Conservation (phyloP, 495 filamentous ascomycete genomes). For the Cercophora samala region DNA sequence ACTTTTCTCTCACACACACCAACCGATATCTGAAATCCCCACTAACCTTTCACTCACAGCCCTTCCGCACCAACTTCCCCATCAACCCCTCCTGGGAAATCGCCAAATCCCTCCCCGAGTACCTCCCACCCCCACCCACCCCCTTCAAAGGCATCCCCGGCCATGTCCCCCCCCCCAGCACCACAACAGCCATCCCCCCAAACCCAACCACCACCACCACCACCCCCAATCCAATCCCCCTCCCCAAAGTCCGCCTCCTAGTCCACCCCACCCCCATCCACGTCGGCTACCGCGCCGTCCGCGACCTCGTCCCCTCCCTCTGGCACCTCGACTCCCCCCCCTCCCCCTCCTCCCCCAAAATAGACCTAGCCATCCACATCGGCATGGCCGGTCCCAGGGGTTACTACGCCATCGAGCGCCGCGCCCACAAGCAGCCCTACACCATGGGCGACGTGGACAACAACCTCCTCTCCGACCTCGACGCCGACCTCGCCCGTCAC, state of each 20-base stretch:
- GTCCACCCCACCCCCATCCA: conserved; percentile 63
- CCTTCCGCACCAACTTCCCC: conserved; percentile 61
- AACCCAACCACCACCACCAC: no score
- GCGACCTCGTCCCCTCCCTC: conserved; percentile 59
- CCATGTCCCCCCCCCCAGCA: conserved; percentile 32
- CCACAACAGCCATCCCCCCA: not conserved
- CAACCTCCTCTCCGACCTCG: conserved; percentile 49
- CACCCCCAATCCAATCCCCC: not conserved
- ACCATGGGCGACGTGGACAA: conserved; percentile 64
- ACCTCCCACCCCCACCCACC: conserved; percentile 42
- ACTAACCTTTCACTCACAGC: conserved; percentile 39
- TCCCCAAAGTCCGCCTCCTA: conserved; percentile 60
- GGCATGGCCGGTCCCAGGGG: conserved; percentile 71
- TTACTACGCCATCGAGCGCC: conserved; percentile 67
- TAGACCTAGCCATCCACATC: conserved; percentile 71
- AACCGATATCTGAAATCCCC: not conserved
- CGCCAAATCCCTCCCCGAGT: conserved; percentile 48
- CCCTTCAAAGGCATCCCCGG: not conserved
- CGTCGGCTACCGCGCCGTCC: conserved; percentile 66
- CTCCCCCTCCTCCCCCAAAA: conserved; percentile 30
- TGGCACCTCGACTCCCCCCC: conserved; percentile 33
- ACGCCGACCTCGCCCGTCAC: conserved; percentile 38
- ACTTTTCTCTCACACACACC: not conserved
- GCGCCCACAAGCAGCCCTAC: conserved; percentile 76
- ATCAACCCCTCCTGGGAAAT: conserved; percentile 73